Base-by-base conservation (phyloP, 345 rosid species). In the Orychophragmus violaceus region DNA sequence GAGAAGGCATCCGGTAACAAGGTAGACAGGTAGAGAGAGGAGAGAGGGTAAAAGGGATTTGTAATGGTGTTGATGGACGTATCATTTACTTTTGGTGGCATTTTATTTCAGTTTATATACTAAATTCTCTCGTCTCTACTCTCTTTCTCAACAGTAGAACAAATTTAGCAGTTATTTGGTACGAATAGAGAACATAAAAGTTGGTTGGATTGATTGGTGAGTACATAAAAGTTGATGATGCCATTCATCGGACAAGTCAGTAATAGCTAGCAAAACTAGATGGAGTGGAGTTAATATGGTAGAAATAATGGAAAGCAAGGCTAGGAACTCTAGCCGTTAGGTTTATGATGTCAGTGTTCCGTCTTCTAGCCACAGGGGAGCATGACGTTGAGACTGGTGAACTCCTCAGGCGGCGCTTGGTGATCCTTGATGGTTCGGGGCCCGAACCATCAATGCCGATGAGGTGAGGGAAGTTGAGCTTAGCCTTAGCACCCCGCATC, bases 1-100 rank as follows among this genome's bases (percentile, higher is more conserved):
- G 90, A 77, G 93, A 79, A 76, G 93, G 68, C 96, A 89, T 74
- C 93, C 92, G 3, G 54, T 83, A 70, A 78, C 51, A 48, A 70
- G 62, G 76, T 66, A 28, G 63, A 53, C 66, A 68, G 62, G 41
- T 28, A 9, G 68, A 60, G 36, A 19, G 55, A 62, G 45, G 21
- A 37, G 22, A 55, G 52, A 51, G 30, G 16, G 19, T 14, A 18
- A 46, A 19, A 46, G 7, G 51, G 27, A 10, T 21, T 32, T 32
- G 14, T 37, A 8, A 64, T 64, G 18, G 36, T 52, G 19, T 10
- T 6, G 18, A 36, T 52, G 29, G 49, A 30, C 27, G 8, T 19
- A 19, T 17, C 29, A 23, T 18, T 30, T 53, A 25, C 27, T 8
- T 18, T 44, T 33, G 57, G 48, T 66, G 46, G 16, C 45, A 39